These are phyloP conservation scores for Yamadazyma olivae DNA, from an alignment of 805 yeast species.

Conservation along the genomic window DNA sequence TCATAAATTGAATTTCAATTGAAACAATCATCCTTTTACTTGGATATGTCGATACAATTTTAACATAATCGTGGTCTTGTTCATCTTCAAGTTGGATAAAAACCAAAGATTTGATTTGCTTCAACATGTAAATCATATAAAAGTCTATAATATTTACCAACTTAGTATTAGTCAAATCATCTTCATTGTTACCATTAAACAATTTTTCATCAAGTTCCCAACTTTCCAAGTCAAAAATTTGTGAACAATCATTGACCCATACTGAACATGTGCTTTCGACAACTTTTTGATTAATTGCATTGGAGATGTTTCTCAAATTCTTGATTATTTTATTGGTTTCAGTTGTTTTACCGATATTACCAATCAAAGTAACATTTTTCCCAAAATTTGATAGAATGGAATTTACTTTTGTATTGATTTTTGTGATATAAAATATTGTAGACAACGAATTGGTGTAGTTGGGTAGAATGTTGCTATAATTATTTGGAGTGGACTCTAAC, in stretches of 20 bases:
- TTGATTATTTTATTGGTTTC: conserved; percentile 39
- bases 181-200: conserved; percentile 8
- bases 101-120: conserved; percentile 25
- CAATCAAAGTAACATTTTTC: conserved; percentile 26
- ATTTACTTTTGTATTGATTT: conserved; percentile 25
- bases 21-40: conserved; percentile 38
- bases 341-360: conserved; percentile 26
- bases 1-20: conserved; percentile 43
- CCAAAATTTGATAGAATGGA: conserved; percentile 30
- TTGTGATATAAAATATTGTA: conserved; percentile 31
- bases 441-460: conserved; percentile 40
- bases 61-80: conserved; percentile 16
- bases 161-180: conserved; percentile 28
- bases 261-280: conserved; percentile 41
- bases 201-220: conserved; percentile 30
- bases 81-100: conserved; percentile 16
- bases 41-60: conserved; percentile 36
- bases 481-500: conserved; percentile 33
- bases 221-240: conserved; percentile 40
- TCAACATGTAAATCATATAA: conserved; percentile 33
- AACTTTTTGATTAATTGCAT: conserved; percentile 33
- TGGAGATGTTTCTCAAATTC: conserved; percentile 28
- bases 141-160: conserved; percentile 32
- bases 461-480: conserved; percentile 36
- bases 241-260: conserved; percentile 45